Evolutionary conservation across 805 yeast genomes (phyloP), one percentile per base, ranked within the genome.

Genomic region (Yamadazyma olivae): DNA sequence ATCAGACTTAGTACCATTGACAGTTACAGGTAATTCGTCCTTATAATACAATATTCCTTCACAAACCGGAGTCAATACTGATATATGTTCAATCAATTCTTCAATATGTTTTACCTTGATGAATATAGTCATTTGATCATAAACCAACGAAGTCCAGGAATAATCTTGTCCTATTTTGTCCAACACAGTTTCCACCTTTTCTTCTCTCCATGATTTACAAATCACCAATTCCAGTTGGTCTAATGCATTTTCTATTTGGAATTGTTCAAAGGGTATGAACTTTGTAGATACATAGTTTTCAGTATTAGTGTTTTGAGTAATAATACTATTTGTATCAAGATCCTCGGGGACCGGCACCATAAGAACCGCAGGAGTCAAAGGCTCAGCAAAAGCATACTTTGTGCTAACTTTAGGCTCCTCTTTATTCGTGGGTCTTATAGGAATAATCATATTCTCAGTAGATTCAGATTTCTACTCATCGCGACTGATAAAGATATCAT

Each of bases 171-270:
- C 30, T 27, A 35, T 28, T 2, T 63, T 33, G 16, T 43, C 40
- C 17, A 71, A 44, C 0, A 69, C 28, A 25, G 17, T 8, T n/a
- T 25, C 28, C 12, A 25, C 48, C 21, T 51, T 46, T 4, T 68
- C 40, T 10, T 53, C 55, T 5, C 64, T 67, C 35, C 71, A 57
- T 26, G 60, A 60, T 17, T 53, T 48, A 9, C 70, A 41, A 4
- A 58, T 46, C 2, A 67, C 49, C 3, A 63, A 57, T 23, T 66
- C 57, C 28, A 57, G 51, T 26, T 65, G 49, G 27, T 56, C 64
- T 1, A 38, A 20, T 13, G 26, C 15, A 9, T 17, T 20, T 8
- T 13, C 14, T 3, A 35, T 15, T 5, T 15, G 18, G 21, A 36
- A 31, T n/a, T 36, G 20, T n/a, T 25, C 12, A 12, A 36, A 16